These are phyloP conservation scores for Apiotrichum gamsii DNA, from an alignment of 1,284 basidiomycete genomes.

Conservation along the genomic window DNA sequence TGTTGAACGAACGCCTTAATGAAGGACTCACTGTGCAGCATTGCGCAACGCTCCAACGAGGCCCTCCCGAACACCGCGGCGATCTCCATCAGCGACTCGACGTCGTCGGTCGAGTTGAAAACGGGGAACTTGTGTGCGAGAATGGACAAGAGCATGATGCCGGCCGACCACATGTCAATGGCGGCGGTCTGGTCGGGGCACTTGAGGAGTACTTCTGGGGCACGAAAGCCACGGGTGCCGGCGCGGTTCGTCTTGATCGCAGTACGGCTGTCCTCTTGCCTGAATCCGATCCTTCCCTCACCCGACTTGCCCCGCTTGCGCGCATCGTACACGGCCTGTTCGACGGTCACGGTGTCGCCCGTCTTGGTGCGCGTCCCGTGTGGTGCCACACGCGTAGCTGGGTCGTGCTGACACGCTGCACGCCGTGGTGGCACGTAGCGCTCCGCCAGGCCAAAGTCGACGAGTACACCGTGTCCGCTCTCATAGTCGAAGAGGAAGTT, in stretches of 20 bases:
- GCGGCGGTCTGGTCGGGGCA: constrained; percentile 91
- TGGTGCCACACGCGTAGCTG: constrained; percentile 56
- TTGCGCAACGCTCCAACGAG: constrained; percentile 78
- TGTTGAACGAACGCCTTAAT: too few relatives aligned
- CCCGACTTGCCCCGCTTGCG: constrained; percentile 51
- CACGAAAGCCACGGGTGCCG: constrained; percentile 92
- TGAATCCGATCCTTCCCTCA: constrained; percentile 46
- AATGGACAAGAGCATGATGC: constrained; percentile 88
- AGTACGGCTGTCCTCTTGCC: constrained; percentile 53
- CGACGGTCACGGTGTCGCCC: constrained; percentile 34
- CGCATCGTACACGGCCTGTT: constrained; percentile 58
- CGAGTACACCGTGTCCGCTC: constrained; percentile 76
- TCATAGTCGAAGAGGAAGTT: constrained; percentile 93
- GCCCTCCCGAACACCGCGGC: constrained; percentile 76
- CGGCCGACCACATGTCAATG: constrained; percentile 93
- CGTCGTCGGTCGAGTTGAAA: constrained; percentile 90
- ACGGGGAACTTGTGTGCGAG: constrained; percentile 88
- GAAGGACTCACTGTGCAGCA: constrained; percentile 81
- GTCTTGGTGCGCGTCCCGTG: constrained; percentile 55
- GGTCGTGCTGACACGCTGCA: constrained; percentile 64
- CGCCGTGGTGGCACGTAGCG: constrained; percentile 43
- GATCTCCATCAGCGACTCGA: constrained; percentile 93
- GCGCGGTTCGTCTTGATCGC: constrained; percentile 91
- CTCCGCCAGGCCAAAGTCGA: constrained; percentile 93
- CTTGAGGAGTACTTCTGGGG: constrained; percentile 93